A percentile compares a stretch with the other conserved stretches of the same genome.
These are phyloP conservation scores for Cyphellophora europaea DNA, from an alignment of 2,329 filamentous ascomycete genomes.

Conservation along the genomic window DNA sequence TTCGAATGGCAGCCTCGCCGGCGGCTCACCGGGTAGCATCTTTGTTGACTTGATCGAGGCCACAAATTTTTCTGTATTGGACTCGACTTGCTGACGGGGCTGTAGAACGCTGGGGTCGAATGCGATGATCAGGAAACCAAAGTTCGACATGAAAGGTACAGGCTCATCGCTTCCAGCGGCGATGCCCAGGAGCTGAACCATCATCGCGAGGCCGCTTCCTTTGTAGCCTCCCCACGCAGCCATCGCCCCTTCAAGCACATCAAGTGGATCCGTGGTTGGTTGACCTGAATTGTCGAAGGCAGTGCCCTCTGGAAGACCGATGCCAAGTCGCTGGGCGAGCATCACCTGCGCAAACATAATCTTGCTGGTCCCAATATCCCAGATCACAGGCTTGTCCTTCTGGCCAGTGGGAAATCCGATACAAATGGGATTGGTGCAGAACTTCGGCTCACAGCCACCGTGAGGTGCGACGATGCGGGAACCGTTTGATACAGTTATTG, in stretches of 20 bases:
- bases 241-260: conserved; percentile 6
- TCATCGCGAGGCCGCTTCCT: no score
- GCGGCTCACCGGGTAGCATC: no score
- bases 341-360: conserved; percentile 8
- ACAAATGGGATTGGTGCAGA: conserved; percentile 10
- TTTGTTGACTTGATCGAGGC: no score
- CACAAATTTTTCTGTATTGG: no score
- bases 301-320: conserved; percentile 4
- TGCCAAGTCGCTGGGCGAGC: conserved; percentile 5
- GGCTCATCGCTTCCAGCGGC: no score
- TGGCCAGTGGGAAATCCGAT: conserved; percentile 8
- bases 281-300: conserved; percentile 4
- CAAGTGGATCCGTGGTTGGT: conserved; percentile 5
- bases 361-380: conserved; percentile 9
- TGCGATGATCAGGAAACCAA: no score
- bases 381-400: conserved; percentile 5
- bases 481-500: conserved; percentile 8
- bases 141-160: no score
- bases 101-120: no score
- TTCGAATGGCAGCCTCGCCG: no score
- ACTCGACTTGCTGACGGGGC: no score
- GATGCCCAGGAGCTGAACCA: no score
- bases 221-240: no score
- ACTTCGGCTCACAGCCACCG: conserved; percentile 6
- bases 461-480: conserved; percentile 7